Conservation (phyloP, 2,329 filamentous ascomycete species). For the Xylaria sp. region DNA sequence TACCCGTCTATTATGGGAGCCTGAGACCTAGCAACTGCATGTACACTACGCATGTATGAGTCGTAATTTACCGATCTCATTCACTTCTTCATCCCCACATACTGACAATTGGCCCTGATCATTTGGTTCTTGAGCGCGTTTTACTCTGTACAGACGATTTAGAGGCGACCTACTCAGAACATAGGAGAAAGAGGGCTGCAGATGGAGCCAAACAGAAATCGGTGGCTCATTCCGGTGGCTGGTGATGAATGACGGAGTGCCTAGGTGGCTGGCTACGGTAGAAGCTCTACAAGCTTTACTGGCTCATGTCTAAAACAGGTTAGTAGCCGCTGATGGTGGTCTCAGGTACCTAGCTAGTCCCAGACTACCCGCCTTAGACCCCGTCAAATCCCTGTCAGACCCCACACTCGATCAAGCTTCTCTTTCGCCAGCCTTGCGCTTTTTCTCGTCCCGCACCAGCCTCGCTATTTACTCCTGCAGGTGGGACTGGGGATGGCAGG, state of each 20-base stretch:
- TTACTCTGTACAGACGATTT: too few relatives aligned
- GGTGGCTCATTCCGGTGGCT: slow-evolving; percentile 20
- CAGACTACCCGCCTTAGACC: not conserved
- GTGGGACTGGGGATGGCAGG: slow-evolving; percentile 56
- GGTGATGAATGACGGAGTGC: not conserved
- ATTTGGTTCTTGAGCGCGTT: too few relatives aligned
- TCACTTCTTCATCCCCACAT: not conserved
- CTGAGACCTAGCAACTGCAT: not conserved
- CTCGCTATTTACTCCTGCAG: slow-evolving; percentile 52
- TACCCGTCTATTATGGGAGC: not conserved
- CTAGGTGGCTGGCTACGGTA: not conserved
- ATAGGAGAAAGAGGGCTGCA: too few relatives aligned
- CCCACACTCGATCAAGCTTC: slow-evolving; percentile 8
- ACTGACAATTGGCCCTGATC: too few relatives aligned
- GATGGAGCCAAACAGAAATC: not conserved
- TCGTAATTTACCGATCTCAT: not conserved
- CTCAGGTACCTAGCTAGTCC: not conserved
- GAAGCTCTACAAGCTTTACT: not conserved
- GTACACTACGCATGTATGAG: not conserved
- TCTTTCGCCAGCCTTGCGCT: slow-evolving; percentile 47
- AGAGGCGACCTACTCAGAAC: too few relatives aligned
- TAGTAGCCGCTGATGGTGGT: not conserved
- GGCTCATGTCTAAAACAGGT: not conserved
- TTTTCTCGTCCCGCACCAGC: slow-evolving; percentile 49
- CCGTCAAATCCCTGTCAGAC: slow-evolving; percentile 20